These are phyloP conservation scores for Cryptosporidium bovis DNA, from an alignment of 169 alveolate species.

Conservation along the genomic window DNA sequence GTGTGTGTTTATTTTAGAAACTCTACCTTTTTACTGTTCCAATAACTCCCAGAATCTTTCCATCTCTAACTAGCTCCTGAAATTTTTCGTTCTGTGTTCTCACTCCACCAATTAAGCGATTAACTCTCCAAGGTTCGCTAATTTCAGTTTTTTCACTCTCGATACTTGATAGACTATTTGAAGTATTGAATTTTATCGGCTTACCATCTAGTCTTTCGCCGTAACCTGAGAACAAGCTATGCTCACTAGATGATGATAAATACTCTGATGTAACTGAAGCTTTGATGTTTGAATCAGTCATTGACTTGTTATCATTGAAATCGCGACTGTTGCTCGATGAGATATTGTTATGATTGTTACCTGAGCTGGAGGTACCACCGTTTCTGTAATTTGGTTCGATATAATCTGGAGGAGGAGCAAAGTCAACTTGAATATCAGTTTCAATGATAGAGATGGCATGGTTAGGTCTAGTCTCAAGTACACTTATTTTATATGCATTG, in stretches of 20 bases:
- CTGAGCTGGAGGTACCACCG: no score
- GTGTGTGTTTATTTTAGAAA: background rate
- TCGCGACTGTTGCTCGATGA: background rate
- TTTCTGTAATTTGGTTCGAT: constrained; percentile 17
- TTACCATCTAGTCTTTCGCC: constrained; percentile 66
- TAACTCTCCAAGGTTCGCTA: constrained; percentile 48
- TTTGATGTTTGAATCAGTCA: constrained; percentile 35
- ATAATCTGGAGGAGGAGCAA: constrained; percentile 87
- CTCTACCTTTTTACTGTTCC: constrained; percentile 51
- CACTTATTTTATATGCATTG: constrained; percentile 88
- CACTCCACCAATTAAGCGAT: constrained; percentile 62
- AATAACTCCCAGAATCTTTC: constrained; percentile 81
- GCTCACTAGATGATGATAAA: background rate
- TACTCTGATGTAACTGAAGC: constrained; percentile 32
- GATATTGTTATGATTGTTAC: background rate
- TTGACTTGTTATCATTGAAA: background rate
- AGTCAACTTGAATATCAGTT: constrained; percentile 94
- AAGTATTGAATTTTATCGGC: constrained; percentile 34
- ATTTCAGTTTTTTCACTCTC: background rate
- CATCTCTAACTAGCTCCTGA: constrained; percentile 80
- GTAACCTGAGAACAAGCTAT: constrained; percentile 38
- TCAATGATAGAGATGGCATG: constrained; percentile 93
- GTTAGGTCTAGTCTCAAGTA: constrained; percentile 90
- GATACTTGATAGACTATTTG: background rate
- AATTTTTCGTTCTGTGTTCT: constrained; percentile 81